Percentiles rank a stretch among this genome's conserved stretches.
These are phyloP conservation scores for Spergularia marina DNA, from an alignment of 148 eudicot species.

Conservation along the genomic window DNA sequence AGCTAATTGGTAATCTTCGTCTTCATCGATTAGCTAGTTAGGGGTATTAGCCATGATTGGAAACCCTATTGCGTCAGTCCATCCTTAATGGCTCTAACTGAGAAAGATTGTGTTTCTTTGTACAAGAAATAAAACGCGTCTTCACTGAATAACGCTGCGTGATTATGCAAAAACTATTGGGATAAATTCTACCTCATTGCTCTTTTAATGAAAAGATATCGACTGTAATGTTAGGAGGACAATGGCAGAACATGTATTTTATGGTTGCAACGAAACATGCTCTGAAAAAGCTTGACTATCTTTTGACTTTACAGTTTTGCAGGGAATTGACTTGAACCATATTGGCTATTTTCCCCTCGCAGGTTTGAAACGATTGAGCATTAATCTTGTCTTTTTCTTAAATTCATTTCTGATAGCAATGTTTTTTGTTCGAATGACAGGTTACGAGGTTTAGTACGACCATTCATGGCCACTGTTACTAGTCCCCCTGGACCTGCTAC, in stretches of 20 bases:
- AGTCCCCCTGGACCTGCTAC: slow-evolving; percentile 17
- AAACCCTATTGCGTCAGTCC: no score
- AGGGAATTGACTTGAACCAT: slow-evolving; percentile 1
- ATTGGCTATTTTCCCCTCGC: not conserved
- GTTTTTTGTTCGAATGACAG: not conserved
- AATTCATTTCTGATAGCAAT: not conserved
- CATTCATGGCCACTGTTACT: slow-evolving; percentile 20
- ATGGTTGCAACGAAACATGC: not conserved
- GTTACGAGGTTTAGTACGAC: not conserved
- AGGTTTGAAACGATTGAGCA: not conserved
- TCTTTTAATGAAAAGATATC: not conserved
- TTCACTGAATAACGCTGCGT: not conserved
- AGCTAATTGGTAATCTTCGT: no score
- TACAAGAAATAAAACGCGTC: not conserved
- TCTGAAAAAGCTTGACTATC: not conserved
- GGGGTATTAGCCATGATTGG: no score
- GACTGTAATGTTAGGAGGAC: not conserved
- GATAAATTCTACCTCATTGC: not conserved
- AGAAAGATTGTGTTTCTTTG: no score
- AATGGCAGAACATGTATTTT: not conserved
- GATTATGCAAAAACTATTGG: no score
- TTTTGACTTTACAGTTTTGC: not conserved
- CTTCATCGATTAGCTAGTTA: no score
- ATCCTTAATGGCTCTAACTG: no score
- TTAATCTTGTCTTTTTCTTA: not conserved